Base-by-base conservation (phyloP, 139 green algal species). In the Desmodesmus armatus region DNA sequence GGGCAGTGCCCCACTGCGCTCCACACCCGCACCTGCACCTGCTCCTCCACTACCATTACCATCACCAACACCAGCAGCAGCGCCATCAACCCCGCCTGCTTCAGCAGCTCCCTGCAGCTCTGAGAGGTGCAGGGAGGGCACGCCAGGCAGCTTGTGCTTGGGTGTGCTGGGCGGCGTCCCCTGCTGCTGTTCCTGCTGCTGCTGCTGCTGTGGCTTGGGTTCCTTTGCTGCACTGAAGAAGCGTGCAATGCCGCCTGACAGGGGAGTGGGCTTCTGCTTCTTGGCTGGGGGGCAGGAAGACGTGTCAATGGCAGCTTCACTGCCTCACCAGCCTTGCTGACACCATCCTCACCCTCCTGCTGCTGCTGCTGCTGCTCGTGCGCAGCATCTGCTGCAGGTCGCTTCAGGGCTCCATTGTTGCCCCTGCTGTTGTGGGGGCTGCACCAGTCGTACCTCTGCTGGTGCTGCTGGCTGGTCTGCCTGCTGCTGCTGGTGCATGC, bases 231-330 rank as follows among this genome's bases (percentile, higher is more conserved):
- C 37, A 27, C 39, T 11, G 25, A 51, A 77, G 25, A 82, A 82
- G 53, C 76, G 76, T 25, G 27, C 53, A 33, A 82, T 82, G 17
- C 55, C 37, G 25, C 55, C 55, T 5, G 47, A 7, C 6, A 7
- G 11, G 17, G 76, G 55, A 29, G 76, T 82, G n/a, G n/a, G n/a
- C 13, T 82, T 82, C 37, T 82, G 76, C 76, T 73, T 82, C 76
- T 82, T 82, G 2, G 33, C 25, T 60, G 76, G 37, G 27, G 76
- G 76, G 7, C 23, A n/a, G n/a, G n/a, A n/a, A n/a, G n/a, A n/a
- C n/a, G n/a, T n/a, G n/a, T n/a, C n/a, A n/a, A n/a, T n/a, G n/a
- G n/a, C n/a, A n/a, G n/a, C n/a, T n/a, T n/a, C n/a, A n/a, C n/a
- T n/a, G n/a, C n/a, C n/a, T n/a, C n/a, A n/a, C n/a, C 66, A 35